Evolutionary conservation across 2,329 filamentous ascomycete genomes (phyloP), one percentile per base, ranked within the genome.

Genomic region (Fusarium sp.): DNA sequence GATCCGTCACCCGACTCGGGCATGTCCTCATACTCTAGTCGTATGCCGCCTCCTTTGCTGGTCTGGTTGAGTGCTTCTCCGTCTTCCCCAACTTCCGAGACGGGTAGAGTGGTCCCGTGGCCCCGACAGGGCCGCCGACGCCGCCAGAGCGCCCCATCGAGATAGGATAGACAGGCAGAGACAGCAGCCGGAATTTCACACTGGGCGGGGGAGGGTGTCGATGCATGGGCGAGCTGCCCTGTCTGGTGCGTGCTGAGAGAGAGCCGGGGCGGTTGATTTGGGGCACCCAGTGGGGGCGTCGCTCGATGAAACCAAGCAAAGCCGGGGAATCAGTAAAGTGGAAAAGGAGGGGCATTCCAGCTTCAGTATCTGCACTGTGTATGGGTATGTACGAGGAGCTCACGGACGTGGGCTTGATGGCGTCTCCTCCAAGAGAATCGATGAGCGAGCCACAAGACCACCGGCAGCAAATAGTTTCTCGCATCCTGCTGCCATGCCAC

Each of bases 1-100:
- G 77, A 79, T 78, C 66, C 70, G 75, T 79, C 77, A 79, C 73
- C 75, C 75, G 69, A 79, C 75, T 64, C 59, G 60, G 69, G 42
- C 68, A 70, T 74, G 74, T 73, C 63, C 72, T 70, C 66, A 68
- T 72, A 63, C 62, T 66, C 61, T 57, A 50, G 74, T 78, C 66
- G 75, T 70, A 77, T 74, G 77, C 47, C 45, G 45, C 67, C 67
- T 63, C 63, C 69, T 67, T 63, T 52, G 25, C 47, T 61, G 69
- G 40, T 45, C 40, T 45, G 11, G 40, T 70, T 71, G 56, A 62
- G 25, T 52, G 47, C 47, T 52, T 67, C 70, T 74, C 69, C 68
- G 68, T 71, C 25, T 73, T 76, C 72, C 74, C 74, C 71, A 76
- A 75, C 73, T 75, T 75, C 67, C 66, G 66, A 74, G 72, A 65